phyloP scores from a whole-genome alignment of 2,329 filamentous ascomycete species.

The Cryphonectria japonica region DNA sequence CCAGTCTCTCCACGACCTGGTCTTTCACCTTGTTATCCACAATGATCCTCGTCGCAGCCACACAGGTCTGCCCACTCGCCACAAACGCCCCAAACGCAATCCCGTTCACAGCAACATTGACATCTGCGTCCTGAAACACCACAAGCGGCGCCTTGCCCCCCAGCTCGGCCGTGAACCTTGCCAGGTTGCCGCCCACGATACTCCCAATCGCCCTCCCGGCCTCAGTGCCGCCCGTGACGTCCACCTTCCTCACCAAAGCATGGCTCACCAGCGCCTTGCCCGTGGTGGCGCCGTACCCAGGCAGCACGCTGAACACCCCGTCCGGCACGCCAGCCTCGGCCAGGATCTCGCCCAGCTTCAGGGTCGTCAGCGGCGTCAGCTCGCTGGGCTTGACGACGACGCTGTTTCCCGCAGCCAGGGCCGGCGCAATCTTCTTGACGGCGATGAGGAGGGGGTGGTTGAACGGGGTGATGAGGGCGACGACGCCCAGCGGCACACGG shows the following conservation, averaged over 20 bases:
- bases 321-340: slow-evolving; percentile 71
- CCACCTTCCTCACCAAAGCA: slow-evolving; percentile 64
- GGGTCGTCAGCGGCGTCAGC: slow-evolving; percentile 63
- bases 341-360: slow-evolving; percentile 62
- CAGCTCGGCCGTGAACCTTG: slow-evolving; percentile 72
- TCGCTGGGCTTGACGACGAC: slow-evolving; percentile 67
- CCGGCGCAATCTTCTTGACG: slow-evolving; percentile 64
- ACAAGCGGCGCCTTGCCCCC: slow-evolving; percentile 73
- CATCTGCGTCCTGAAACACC: slow-evolving; percentile 67
- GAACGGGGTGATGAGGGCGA: slow-evolving; percentile 60
- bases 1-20: slow-evolving; percentile 66
- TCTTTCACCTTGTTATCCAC: slow-evolving; percentile 71
- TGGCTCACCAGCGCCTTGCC: slow-evolving; percentile 59
- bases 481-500: slow-evolving; percentile 60
- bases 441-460: slow-evolving; percentile 63
- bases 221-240: slow-evolving; percentile 76
- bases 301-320: slow-evolving; percentile 68
- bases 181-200: slow-evolving; percentile 67
- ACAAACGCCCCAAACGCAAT: slow-evolving; percentile 64
- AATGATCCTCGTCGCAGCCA: slow-evolving; percentile 75
- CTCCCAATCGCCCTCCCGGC: slow-evolving; percentile 71
- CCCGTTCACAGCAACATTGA: slow-evolving; percentile 70
- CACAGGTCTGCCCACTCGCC: slow-evolving; percentile 62
- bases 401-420: slow-evolving; percentile 61
- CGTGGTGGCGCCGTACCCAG: slow-evolving; percentile 56